Base-by-base conservation (phyloP, 176 grass and related monocot genomes). In the Thalia dealbata region DNA sequence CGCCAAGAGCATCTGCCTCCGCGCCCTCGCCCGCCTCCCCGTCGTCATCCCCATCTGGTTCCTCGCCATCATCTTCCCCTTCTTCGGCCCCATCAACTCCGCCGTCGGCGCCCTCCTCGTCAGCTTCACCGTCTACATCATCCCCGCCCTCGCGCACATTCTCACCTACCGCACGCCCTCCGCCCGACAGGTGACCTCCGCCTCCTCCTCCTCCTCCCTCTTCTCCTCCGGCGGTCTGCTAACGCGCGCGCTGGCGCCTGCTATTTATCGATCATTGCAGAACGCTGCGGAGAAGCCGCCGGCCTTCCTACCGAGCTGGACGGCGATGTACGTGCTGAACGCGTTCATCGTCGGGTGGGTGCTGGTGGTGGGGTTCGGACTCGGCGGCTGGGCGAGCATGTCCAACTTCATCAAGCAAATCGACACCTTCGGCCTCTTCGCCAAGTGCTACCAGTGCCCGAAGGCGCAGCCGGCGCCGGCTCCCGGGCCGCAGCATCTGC, bases 361-460 rank as follows among this genome's bases (percentile, higher is more conserved):
- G 56, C 64, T 92, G 7, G 86, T 92, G 64, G 90, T 92, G 1
- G 90, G 90, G n/a, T 92, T 92, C 78, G 90, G 90, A 0, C 86
- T 92, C 27, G 90, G 90, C 68, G 90, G 90, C 42, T 92, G 90
- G 90, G 90, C 90, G 55, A 92, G 90, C 79, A 81, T 89, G 86
- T 76, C 78, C n/a, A 92, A 92, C 76, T 92, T 92, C 86, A 2
- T 92, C 54, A 79, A 43, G 59, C 90, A 92, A 79, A 83, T 92
- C 81, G 79, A 92, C 86, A 92, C 86, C 68, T 92, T 92, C 78
- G 90, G 90, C 0, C 86, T 92, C 78, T 92, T 92, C 73, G 90
- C 86, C 86, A 92, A 92, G 76, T 92, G 90, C 90, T 92, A 92
- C 76, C 90, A 92, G 73, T 92, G 90, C 73, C 90, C 90, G 29